Evolutionary conservation across 148 eudicot genomes (phyloP), one percentile per base, ranked within the genome.

Genomic region (Persicaria tinctoria): DNA sequence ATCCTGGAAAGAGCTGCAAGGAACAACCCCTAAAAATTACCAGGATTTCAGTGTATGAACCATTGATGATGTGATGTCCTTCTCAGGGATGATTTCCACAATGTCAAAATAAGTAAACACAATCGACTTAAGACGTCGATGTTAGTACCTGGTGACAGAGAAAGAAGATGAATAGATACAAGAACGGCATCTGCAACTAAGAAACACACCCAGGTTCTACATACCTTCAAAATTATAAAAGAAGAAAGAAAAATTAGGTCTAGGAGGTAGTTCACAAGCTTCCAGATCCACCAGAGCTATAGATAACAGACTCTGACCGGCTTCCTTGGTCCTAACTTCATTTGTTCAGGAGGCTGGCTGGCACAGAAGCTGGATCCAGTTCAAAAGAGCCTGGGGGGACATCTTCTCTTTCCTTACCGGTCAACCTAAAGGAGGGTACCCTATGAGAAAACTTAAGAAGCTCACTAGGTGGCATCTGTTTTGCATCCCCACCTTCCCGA

Each of bases 361-460:
- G 84, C 68, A 92, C 73, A 62, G 88, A 88, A 78, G 91, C 97
- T 3, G 98, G 91, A 64, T 94, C 98, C 46, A 94, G 96, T 76
- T 94, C 98, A 77, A 87, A 87, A 41, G 88, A 88, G 59, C 83
- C 88, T 51, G 18, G 46, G 0, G 87, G 91, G 59, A 90, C 83
- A 82, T 66, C 84, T 48, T 64, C 55, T 63, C 86, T 77, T 83
- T 89, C 97, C 45, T 73, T 49, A 27, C 93, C 89, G 10, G 68
- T 85, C 86, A 89, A 57, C 68, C 73, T 71, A 72, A 74, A 79
- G 4, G 90, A 94, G 51, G 89, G 96, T 75, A 91, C 86, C 79
- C 82, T 83, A 57, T 94, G 97, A 12, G 97, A 88, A 73, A 94
- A 86, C 76, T 84, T 83, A 64, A 80, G 88, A 12, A 82, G 12